phyloP scores from a whole-genome alignment of 2,329 filamentous ascomycete genomes.

The Reticulascus tulasneorum region DNA sequence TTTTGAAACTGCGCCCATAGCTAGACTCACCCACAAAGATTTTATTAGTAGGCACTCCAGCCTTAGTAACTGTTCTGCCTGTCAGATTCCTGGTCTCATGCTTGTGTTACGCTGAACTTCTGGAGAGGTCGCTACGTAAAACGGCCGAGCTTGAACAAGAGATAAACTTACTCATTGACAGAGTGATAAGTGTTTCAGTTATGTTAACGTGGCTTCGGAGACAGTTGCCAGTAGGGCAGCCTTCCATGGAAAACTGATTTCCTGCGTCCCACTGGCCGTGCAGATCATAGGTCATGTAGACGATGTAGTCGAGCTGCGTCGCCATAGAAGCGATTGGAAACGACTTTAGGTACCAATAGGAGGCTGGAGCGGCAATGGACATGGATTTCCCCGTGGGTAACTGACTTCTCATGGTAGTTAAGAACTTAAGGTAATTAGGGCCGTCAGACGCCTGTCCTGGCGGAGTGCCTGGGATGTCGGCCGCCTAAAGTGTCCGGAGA shows the following conservation, averaged over 20 bases:
- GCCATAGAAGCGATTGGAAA: slow-evolving; percentile 30
- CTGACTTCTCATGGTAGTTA: slow-evolving; percentile 17
- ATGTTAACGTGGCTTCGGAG: not conserved
- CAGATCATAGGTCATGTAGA: slow-evolving; percentile 31
- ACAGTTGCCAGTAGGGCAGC: not conserved
- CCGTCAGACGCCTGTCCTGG: slow-evolving; percentile 21
- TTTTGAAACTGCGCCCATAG: slow-evolving; percentile 29
- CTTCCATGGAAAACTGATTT: not conserved
- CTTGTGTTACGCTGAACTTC: no score
- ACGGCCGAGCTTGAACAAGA: no score
- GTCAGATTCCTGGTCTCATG: no score
- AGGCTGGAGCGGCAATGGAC: slow-evolving; percentile 32
- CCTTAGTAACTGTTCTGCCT: no score
- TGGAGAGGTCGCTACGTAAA: no score
- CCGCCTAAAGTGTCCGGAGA: no score
- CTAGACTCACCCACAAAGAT: slow-evolving; percentile 25
- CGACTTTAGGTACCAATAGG: slow-evolving; percentile 32
- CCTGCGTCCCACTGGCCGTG: slow-evolving; percentile 17
- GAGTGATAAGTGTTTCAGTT: not conserved
- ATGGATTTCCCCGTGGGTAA: slow-evolving; percentile 19
- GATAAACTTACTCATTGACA: no score
- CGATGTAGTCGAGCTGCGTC: slow-evolving; percentile 24
- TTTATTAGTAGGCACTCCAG: slow-evolving; percentile 24
- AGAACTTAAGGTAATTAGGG: slow-evolving; percentile 25
- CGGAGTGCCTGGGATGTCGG: slow-evolving; percentile 30